Evolutionary conservation across 2,329 filamentous ascomycete species (phyloP).

Genomic region (Aspergillus proliferans): DNA sequence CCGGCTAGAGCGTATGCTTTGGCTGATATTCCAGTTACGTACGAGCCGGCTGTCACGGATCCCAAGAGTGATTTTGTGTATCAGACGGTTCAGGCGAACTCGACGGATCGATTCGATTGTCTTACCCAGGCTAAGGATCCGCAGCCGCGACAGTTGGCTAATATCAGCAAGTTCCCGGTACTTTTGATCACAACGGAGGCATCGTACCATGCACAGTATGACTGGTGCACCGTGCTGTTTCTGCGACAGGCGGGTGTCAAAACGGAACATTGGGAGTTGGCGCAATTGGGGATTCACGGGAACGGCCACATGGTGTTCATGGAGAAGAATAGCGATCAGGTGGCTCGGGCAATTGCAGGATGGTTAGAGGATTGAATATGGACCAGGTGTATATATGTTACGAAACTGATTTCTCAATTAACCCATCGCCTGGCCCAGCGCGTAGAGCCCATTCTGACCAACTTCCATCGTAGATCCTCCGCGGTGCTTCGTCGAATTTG

Average conservation of each 20-base stretch:
- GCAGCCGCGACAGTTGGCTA: slow-evolving; percentile 41
- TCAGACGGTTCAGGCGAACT: slow-evolving; percentile 9
- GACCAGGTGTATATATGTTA: neutral
- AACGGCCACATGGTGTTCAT: slow-evolving; percentile 48
- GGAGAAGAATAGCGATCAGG: slow-evolving; percentile 20
- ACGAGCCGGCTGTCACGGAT: slow-evolving; percentile 7
- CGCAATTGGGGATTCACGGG: slow-evolving; percentile 41
- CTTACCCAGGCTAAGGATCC: slow-evolving; percentile 30
- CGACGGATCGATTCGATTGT: slow-evolving; percentile 21
- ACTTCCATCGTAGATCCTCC: slow-evolving; percentile 26
- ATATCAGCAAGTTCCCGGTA: slow-evolving; percentile 45
- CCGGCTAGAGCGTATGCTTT: slow-evolving; percentile 12
- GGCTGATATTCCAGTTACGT: slow-evolving; percentile 14
- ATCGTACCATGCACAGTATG: slow-evolving; percentile 50
- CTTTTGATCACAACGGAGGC: slow-evolving; percentile 49
- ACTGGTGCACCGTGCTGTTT: slow-evolving; percentile 50
- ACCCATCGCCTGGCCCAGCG: slow-evolving; percentile 7
- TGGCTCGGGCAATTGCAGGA: slow-evolving; percentile 3
- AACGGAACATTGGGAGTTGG: slow-evolving; percentile 42
- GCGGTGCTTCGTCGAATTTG: slow-evolving; percentile 11
- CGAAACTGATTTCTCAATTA: slow-evolving; percentile 6
- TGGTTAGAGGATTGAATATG: neutral
- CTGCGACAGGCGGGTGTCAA: slow-evolving; percentile 47
- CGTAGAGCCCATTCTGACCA: slow-evolving; percentile 25
- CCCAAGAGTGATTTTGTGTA: slow-evolving; percentile 8